A percentile compares a stretch with the other conserved stretches of the same genome.
phyloP scores from a whole-genome alignment of 768 basidiomycete genomes.

The Mycena chlorophos region DNA sequence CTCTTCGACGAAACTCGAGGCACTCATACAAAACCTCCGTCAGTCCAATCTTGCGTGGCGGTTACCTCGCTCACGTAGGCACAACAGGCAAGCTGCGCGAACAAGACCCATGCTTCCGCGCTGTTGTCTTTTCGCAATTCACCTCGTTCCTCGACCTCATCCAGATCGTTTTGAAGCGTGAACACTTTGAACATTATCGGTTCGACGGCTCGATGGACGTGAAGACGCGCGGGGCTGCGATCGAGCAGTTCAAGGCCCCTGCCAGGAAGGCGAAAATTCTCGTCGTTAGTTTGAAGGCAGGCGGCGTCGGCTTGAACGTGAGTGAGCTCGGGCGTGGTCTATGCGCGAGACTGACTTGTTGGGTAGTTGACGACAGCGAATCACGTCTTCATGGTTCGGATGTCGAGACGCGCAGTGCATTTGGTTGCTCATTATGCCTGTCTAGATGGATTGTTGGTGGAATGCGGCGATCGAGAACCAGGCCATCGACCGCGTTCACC shows the following conservation, averaged over 20 bases:
- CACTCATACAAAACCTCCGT: slow-evolving; percentile 74
- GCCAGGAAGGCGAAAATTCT: slow-evolving; percentile 74
- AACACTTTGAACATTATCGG: slow-evolving; percentile 67
- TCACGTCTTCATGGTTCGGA: slow-evolving; percentile 81
- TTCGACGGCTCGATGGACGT: slow-evolving; percentile 94
- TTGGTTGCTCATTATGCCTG: slow-evolving; percentile 7
- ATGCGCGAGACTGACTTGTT: slow-evolving; percentile 4
- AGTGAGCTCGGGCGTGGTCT: slow-evolving; percentile 23
- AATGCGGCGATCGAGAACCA: slow-evolving; percentile 82
- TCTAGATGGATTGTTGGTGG: slow-evolving; percentile 93
- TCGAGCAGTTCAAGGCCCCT: slow-evolving; percentile 73
- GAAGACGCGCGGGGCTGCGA: slow-evolving; percentile 72
- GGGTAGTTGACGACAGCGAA: slow-evolving; percentile 73
- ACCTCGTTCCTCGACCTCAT: slow-evolving; percentile 87
- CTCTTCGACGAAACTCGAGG: slow-evolving; percentile 89
- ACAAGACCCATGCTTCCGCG: slow-evolving; percentile 76
- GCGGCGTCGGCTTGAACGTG: slow-evolving; percentile 89
- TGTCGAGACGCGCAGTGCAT: not conserved
- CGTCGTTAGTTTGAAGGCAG: slow-evolving; percentile 82
- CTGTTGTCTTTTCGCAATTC: slow-evolving; percentile 89
- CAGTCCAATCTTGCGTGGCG: slow-evolving; percentile 26
- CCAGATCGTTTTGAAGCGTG: slow-evolving; percentile 65
- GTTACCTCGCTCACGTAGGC: not conserved
- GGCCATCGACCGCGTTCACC: slow-evolving; percentile 86
- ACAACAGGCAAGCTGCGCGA: slow-evolving; percentile 56